Evolutionary conservation across 140 eudicot species (phyloP).

Genomic region (Bidens hawaiensis): DNA sequence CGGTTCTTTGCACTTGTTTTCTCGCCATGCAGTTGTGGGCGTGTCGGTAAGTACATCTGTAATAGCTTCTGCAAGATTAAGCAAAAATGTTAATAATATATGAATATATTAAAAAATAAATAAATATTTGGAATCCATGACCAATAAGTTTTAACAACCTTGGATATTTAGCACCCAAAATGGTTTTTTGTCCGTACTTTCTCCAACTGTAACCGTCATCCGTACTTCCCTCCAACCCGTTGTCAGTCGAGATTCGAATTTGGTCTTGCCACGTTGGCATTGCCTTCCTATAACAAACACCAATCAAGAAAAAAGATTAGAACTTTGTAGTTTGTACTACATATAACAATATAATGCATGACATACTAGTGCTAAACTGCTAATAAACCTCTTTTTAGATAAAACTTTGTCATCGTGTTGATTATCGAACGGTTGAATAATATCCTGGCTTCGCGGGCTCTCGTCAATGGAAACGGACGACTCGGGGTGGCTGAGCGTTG

Average conservation of each 20-base stretch:
- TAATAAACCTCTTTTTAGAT: constrained; percentile 67
- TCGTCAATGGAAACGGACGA: constrained; percentile 58
- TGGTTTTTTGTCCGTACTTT: constrained; percentile 95
- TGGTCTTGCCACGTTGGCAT: constrained; percentile 72
- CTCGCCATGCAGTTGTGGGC: constrained; percentile 67
- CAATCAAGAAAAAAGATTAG: constrained; percentile 17
- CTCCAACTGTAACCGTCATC: constrained; percentile 96
- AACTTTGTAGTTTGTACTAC: not conserved
- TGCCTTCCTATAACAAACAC: constrained; percentile 57
- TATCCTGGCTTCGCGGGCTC: constrained; percentile 55
- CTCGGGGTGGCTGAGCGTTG: constrained; percentile 39
- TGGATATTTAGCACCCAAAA: constrained; percentile 82
- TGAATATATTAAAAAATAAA: too few relatives aligned
- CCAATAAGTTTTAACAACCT: constrained; percentile 38
- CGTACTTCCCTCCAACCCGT: constrained; percentile 68
- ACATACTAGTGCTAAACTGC: not conserved
- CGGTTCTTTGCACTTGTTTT: constrained; percentile 88
- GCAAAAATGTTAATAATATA: not conserved
- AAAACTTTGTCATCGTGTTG: constrained; percentile 31
- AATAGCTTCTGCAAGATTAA: constrained; percentile 71
- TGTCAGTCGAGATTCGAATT: constrained; percentile 52
- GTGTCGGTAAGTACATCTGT: constrained; percentile 85
- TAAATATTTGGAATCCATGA: not conserved
- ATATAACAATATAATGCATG: constrained; percentile 3
- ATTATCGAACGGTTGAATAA: constrained; percentile 21